Percentiles rank a stretch among this genome's conserved stretches.
These are phyloP conservation scores for Wickerhamiella parazyma DNA, from an alignment of 805 yeast genomes.

Conservation along the genomic window DNA sequence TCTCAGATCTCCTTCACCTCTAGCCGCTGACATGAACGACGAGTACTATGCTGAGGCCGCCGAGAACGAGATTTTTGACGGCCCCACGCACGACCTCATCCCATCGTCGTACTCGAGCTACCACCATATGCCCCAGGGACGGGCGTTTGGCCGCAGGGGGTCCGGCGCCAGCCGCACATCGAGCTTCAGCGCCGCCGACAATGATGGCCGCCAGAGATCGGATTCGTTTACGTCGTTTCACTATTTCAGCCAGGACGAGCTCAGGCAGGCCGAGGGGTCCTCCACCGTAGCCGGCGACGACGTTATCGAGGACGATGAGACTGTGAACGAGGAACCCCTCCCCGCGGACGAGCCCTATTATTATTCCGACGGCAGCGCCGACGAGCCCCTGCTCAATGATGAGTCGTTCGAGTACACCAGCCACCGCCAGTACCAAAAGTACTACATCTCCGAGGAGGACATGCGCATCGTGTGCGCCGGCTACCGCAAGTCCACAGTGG, in stretches of 20 bases:
- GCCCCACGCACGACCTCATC: conserved; percentile 55
- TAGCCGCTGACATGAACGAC: conserved; percentile 12
- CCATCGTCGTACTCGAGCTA: conserved; percentile 59
- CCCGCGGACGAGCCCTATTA: conserved; percentile 4
- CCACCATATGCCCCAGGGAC: conserved; percentile 31
- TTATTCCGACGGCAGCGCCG: conserved; percentile 10
- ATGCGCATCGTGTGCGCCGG: conserved; percentile 91
- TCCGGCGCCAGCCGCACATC: conserved; percentile 11
- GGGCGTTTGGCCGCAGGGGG: conserved; percentile 12
- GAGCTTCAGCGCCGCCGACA: neutral
- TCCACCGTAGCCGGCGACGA: conserved; percentile 48
- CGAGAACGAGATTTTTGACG: conserved; percentile 48
- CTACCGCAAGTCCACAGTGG: conserved; percentile 41
- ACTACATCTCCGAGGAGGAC: conserved; percentile 92
- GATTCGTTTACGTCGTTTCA: conserved; percentile 33
- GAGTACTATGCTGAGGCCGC: conserved; percentile 22
- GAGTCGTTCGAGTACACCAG: conserved; percentile 17
- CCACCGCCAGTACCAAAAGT: conserved; percentile 44
- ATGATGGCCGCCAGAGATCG: conserved; percentile 1
- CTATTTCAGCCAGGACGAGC: conserved; percentile 72
- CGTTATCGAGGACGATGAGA: conserved; percentile 20
- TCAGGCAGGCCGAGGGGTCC: conserved; percentile 72
- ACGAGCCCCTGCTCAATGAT: conserved; percentile 14
- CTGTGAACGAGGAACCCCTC: neutral
- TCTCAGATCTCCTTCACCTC: too few relatives aligned